Evolutionary conservation across 1,284 basidiomycete species (phyloP).

Genomic region (Cryptococcus sp.): DNA sequence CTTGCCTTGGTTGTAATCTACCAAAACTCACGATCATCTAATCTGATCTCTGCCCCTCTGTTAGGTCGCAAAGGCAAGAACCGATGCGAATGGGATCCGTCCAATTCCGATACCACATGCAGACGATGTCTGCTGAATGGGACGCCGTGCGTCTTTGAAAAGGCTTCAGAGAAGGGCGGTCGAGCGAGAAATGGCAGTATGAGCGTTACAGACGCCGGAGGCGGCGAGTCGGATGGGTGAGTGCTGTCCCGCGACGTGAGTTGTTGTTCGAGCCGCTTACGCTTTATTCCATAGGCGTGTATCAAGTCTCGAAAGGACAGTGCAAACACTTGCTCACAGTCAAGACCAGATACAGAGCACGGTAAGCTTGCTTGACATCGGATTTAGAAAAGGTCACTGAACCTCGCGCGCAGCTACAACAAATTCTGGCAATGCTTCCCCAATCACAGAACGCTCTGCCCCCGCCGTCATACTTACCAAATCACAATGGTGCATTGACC

Average conservation of each 20-base stretch:
- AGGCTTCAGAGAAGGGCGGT: slow-evolving; percentile 57
- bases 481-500: slow-evolving; percentile 16
- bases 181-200: slow-evolving; percentile 22
- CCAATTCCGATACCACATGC: slow-evolving; percentile 55
- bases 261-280: neutral
- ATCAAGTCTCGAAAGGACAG: slow-evolving; percentile 41
- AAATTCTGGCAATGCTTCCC: slow-evolving; percentile 45
- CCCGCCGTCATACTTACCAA: slow-evolving; percentile 20
- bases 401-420: slow-evolving; percentile 36
- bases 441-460: slow-evolving; percentile 13
- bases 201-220: slow-evolving; percentile 58
- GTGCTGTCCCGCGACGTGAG: slow-evolving; percentile 1
- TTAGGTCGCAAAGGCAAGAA: slow-evolving; percentile 82
- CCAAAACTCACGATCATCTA: neutral
- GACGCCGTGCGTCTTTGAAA: slow-evolving; percentile 84
- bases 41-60: neutral
- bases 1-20: neutral
- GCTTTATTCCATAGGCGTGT: slow-evolving; percentile 29
- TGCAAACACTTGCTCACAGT: slow-evolving; percentile 41
- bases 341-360: slow-evolving; percentile 50
- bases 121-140: slow-evolving; percentile 83
- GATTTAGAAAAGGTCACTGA: neutral
- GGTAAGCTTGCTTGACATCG: slow-evolving; percentile 15
- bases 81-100: slow-evolving; percentile 77
- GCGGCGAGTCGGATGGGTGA: slow-evolving; percentile 56